These are phyloP conservation scores for Darksidea phi DNA, from an alignment of 495 filamentous ascomycete species.

Conservation along the genomic window DNA sequence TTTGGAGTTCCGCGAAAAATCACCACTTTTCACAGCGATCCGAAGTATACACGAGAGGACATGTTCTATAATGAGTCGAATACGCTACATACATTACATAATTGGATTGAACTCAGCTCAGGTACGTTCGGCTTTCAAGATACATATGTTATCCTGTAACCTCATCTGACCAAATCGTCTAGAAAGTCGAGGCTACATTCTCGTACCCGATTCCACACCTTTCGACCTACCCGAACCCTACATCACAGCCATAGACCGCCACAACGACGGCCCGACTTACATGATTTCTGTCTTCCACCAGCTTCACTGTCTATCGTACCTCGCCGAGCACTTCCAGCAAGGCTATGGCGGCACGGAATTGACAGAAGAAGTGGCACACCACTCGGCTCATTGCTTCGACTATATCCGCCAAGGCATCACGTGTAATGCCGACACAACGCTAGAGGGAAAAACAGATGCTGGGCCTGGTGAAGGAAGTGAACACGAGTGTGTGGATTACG, in stretches of 20 bases:
- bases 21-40: conserved; percentile 46
- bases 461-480: conserved; percentile 24
- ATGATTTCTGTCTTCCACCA: conserved; percentile 57
- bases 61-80: conserved; percentile 47
- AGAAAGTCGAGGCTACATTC: conserved; percentile 49
- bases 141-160: neutral
- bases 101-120: conserved; percentile 49
- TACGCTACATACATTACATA: conserved; percentile 48
- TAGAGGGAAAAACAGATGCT: conserved; percentile 44
- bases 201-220: conserved; percentile 34
- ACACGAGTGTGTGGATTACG: conserved; percentile 30
- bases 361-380: conserved; percentile 44
- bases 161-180: neutral
- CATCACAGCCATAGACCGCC: conserved; percentile 36
- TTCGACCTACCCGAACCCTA: conserved; percentile 47
- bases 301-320: conserved; percentile 53
- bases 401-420: conserved; percentile 51
- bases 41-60: conserved; percentile 46
- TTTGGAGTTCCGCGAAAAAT: conserved; percentile 45
- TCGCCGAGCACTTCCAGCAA: conserved; percentile 46
- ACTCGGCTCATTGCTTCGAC: conserved; percentile 53
- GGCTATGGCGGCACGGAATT: conserved; percentile 45
- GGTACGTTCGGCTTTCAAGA: neutral
- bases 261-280: conserved; percentile 45
- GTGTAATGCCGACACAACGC: conserved; percentile 49